Percentiles rank a stretch among this genome's conserved stretches.
These are phyloP conservation scores for Leishmania amazonensis DNA, from an alignment of 208 protist genomes.

Conservation along the genomic window DNA sequence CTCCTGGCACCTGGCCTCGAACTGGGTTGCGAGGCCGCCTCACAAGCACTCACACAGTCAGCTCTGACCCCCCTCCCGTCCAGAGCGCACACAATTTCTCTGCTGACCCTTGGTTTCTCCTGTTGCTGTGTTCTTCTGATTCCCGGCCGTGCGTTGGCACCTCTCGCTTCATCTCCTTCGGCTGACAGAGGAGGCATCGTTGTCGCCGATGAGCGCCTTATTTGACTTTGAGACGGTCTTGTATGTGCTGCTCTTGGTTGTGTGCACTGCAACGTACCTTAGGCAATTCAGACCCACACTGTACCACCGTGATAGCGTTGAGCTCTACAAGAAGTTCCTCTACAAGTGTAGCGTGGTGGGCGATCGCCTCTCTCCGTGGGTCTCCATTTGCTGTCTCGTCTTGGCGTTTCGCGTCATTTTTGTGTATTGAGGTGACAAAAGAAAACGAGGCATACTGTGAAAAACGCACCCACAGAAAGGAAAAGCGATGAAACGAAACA, in stretches of 20 bases:
- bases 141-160: background rate
- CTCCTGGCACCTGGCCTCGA: background rate
- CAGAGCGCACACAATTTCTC: background rate
- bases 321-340: slow-evolving; percentile 88
- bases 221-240: slow-evolving; percentile 90
- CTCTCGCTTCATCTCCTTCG: background rate
- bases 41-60: background rate
- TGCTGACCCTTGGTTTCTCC: background rate
- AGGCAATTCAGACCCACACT: slow-evolving; percentile 86
- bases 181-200: background rate
- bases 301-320: slow-evolving; percentile 84
- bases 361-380: slow-evolving; percentile 86
- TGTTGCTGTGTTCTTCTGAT: background rate
- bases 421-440: slow-evolving; percentile 47
- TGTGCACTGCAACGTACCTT: slow-evolving; percentile 92
- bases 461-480: background rate
- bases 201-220: slow-evolving; percentile 75
- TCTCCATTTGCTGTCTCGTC: slow-evolving; percentile 78
- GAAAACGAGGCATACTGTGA: background rate
- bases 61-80: background rate
- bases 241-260: slow-evolving; percentile 83
- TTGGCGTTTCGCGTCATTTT: slow-evolving; percentile 83
- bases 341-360: slow-evolving; percentile 94
- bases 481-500: background rate
- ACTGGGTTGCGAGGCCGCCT: background rate